A percentile compares a stretch with the other conserved stretches of the same genome.
phyloP scores from a whole-genome alignment of 352 stramenopile genomes.

The Pythium aristosporum region DNA sequence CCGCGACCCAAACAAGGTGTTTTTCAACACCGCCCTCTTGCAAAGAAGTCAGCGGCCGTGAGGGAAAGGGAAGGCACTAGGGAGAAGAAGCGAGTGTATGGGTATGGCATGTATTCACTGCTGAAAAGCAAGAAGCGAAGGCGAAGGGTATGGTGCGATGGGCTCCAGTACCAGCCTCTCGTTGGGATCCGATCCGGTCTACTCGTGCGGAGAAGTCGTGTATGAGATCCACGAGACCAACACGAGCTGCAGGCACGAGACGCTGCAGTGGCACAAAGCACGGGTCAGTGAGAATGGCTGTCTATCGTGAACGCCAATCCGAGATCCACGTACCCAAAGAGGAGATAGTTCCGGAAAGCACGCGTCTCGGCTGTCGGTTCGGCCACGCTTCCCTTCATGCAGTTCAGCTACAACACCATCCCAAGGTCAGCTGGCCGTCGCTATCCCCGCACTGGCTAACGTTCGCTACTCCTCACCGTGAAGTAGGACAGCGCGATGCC shows the following conservation, averaged over 20 bases:
- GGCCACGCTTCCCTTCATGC: conserved; percentile 83
- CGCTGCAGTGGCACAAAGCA: conserved; percentile 29
- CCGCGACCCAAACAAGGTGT: conserved; percentile 52
- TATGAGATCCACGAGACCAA: conserved; percentile 86
- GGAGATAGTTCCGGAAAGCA: conserved; percentile 83
- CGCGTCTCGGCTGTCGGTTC: conserved; percentile 74
- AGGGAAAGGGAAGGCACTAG: neutral
- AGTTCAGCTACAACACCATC: conserved; percentile 59
- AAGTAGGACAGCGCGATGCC: conserved; percentile 93
- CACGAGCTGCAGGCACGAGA: conserved; percentile 80
- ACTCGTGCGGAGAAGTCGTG: conserved; percentile 68
- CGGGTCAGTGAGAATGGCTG: neutral
- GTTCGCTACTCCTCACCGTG: conserved; percentile 65
- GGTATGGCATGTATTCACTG: conserved; percentile 8
- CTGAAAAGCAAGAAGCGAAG: neutral
- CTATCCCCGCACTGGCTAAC: neutral
- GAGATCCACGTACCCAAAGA: conserved; percentile 61
- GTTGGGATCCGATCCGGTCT: conserved; percentile 3
- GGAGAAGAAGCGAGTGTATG: neutral
- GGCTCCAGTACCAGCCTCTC: neutral
- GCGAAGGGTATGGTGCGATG: neutral
- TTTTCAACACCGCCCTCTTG: conserved; percentile 82
- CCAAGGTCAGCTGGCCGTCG: neutral
- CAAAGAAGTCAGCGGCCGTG: conserved; percentile 10
- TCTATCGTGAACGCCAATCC: neutral